Conservation (phyloP, 768 basidiomycete species). For the Leccinum imitatum region DNA sequence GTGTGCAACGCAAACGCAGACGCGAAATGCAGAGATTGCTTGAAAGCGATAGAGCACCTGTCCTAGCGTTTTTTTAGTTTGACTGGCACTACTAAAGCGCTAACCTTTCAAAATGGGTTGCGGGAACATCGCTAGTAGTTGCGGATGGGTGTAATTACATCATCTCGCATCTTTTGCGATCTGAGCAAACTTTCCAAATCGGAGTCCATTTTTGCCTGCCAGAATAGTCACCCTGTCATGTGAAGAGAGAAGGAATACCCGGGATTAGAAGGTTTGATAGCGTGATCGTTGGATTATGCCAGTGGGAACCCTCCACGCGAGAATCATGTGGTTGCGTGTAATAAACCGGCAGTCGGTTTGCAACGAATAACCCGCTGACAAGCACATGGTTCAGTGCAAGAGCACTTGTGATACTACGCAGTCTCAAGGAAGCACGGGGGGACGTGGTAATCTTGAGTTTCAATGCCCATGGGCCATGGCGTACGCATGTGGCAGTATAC, state of each 20-base stretch:
- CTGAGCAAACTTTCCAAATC: neutral
- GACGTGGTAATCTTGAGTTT: neutral
- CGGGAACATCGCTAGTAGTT: conserved; percentile 6
- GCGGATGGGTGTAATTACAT: conserved; percentile 21
- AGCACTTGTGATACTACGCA: neutral
- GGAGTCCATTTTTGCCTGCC: conserved; percentile 2
- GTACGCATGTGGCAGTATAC: neutral
- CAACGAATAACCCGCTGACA: neutral
- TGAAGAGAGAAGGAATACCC: conserved; percentile 11
- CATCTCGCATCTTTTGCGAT: conserved; percentile 5
- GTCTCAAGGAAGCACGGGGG: neutral
- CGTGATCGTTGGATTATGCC: conserved; percentile 10
- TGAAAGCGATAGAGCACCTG: neutral
- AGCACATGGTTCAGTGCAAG: neutral
- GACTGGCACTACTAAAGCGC: conserved; percentile 1
- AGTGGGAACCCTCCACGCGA: conserved; percentile 18
- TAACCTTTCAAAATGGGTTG: conserved; percentile 12
- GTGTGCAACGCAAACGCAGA: neutral
- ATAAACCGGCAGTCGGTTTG: neutral
- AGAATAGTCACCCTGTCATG: conserved; percentile 6
- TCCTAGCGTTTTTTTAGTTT: conserved; percentile 15
- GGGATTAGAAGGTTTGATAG: conserved; percentile 19
- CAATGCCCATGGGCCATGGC: neutral
- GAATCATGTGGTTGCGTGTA: conserved; percentile 10
- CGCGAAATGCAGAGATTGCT: neutral